A percentile compares a stretch with the other conserved stretches of the same genome.
These are phyloP conservation scores for Mortierella sp. DNA, from an alignment of 371 early-diverging fungal genomes.

Conservation along the genomic window DNA sequence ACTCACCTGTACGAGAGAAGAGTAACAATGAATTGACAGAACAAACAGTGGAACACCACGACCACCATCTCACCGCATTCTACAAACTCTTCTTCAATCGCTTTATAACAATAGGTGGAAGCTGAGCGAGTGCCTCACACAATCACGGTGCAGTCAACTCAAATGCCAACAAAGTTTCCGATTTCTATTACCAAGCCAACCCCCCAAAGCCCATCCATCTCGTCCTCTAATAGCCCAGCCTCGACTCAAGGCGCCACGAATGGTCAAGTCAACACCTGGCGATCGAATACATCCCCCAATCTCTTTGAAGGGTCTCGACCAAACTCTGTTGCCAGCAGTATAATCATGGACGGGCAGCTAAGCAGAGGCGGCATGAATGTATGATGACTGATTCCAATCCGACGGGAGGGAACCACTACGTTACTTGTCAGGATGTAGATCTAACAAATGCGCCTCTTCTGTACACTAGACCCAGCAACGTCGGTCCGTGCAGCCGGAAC, in stretches of 20 bases:
- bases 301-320: constrained; percentile 25
- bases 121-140: constrained; percentile 39
- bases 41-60: constrained; percentile 1
- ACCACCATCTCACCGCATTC: neutral
- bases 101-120: constrained; percentile 7
- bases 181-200: constrained; percentile 40
- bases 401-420: neutral
- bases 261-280: constrained; percentile 14
- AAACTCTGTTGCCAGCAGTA: constrained; percentile 23
- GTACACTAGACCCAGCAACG: constrained; percentile 7
- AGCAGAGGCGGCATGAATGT: constrained; percentile 13
- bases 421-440: neutral
- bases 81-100: too few species aligned
- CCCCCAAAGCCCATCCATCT: constrained; percentile 25
- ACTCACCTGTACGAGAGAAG: constrained; percentile 17
- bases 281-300: constrained; percentile 28
- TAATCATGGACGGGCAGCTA: constrained; percentile 15
- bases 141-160: constrained; percentile 43
- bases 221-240: constrained; percentile 28
- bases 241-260: constrained; percentile 29
- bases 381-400: neutral
- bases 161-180: constrained; percentile 36
- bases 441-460: neutral
- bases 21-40: constrained; percentile 13
- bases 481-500: constrained; percentile 28